These are phyloP conservation scores for Geopyxis carbonaria DNA, from an alignment of 495 filamentous ascomycete genomes.

Conservation along the genomic window DNA sequence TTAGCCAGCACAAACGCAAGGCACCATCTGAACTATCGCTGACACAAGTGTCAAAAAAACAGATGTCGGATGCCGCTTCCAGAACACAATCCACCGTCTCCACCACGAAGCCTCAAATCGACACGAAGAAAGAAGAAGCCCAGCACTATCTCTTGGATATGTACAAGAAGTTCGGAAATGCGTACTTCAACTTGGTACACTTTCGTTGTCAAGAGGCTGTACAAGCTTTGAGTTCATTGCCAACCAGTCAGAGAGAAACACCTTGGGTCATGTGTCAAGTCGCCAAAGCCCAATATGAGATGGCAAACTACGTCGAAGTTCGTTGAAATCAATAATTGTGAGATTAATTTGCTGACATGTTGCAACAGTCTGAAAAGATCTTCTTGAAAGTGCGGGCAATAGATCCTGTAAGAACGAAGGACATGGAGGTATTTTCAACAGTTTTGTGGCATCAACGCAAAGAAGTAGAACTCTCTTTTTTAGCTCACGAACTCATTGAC, in stretches of 20 bases:
- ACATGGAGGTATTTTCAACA: constrained; percentile 96
- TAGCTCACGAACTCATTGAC: constrained; percentile 79
- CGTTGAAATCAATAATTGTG: constrained; percentile 5
- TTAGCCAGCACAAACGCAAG: constrained; percentile 16
- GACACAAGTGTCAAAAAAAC: constrained; percentile 21
- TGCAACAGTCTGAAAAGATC: constrained; percentile 47
- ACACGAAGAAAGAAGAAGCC: constrained; percentile 51
- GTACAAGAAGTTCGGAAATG: constrained; percentile 63
- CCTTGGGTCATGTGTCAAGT: constrained; percentile 90
- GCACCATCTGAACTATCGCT: constrained; percentile 24
- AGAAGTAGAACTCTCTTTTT: constrained; percentile 76
- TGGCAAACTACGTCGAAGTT: constrained; percentile 58
- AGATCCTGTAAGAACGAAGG: constrained; percentile 62
- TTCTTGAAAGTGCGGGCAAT: constrained; percentile 59
- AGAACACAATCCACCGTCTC: constrained; percentile 26
- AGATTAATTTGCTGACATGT: constrained; percentile 1
- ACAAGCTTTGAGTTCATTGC: constrained; percentile 48
- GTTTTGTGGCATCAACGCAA: constrained; percentile 91
- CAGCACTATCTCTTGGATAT: constrained; percentile 61
- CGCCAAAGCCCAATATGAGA: constrained; percentile 76
- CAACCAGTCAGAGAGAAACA: constrained; percentile 65
- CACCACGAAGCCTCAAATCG: constrained; percentile 12
- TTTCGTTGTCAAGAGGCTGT: constrained; percentile 66
- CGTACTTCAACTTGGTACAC: constrained; percentile 55
- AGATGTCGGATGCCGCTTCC: constrained; percentile 28